Base-by-base conservation (phyloP, 2,329 filamentous ascomycete species). In the Herpotrichia juniperi region DNA sequence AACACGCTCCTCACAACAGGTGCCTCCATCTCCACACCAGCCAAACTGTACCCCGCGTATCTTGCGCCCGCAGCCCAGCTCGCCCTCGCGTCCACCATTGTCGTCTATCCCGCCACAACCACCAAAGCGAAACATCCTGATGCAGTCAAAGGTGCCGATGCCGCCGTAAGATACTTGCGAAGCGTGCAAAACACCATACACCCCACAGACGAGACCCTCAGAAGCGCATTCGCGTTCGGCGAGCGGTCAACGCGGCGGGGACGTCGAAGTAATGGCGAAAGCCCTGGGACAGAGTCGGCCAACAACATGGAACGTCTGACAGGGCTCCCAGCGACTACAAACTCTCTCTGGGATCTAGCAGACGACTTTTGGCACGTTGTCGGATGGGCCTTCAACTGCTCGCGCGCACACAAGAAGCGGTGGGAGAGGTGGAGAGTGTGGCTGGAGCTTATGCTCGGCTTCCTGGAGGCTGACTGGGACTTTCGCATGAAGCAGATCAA, bases 311-410 rank as follows among this genome's bases (percentile, higher is more conserved):
- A 71, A 40, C 60, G 56, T 12, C 58, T 71, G 24, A 56, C 51
- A 1, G 81, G 83, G 2, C 78, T 78, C 0, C 82, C 77, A 9
- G 87, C 87, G 1, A 83, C 84, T 45, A 77, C 82, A 12, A 81
- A 85, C 37, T 87, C 88, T 25, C 57, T 97, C 1, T 96, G 90
- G 85, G 78, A 77, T 14, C 83, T 84, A n/a, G 90, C 88, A 1
- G 86, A 90, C 54, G 91, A 96, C 67, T 96, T 97, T 64, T 99
- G 94, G 91, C 83, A 87, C 35, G 84, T 90, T 0, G 82, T 94
- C 0, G 94, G 93, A 3, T 97, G 94, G 94, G 89, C 90, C 0
- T 92, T 97, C 71, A 94, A 93, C 68, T 97, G 93, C 76, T 93
- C 91, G 46, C 82, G 89, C 1, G 72, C 83, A 26, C 81, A 93